Evolutionary conservation across 148 eudicot genomes (phyloP).

Genomic region (Mesembryanthemum crystallinum): DNA sequence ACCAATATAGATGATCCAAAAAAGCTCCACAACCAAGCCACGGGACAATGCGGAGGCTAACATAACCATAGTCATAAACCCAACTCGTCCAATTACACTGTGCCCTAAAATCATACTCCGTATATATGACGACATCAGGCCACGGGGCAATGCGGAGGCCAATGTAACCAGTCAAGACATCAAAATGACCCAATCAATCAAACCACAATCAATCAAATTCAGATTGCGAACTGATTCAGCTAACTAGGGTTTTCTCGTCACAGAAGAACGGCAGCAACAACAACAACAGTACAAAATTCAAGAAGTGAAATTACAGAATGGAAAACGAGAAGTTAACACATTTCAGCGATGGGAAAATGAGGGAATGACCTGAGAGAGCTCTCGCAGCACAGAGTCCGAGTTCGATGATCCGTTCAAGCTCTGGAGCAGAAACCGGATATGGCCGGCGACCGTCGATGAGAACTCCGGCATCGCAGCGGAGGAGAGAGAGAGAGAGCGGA

Average conservation of each 20-base stretch:
- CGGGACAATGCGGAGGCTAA: no score
- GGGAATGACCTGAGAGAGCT: constrained; percentile 49
- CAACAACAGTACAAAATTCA: not conserved
- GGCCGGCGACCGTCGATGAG: constrained; percentile 44
- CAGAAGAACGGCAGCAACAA: not conserved
- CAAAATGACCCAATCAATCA: not conserved
- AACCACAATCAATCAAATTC: not conserved
- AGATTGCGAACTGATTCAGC: not conserved
- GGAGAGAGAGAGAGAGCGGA: not conserved
- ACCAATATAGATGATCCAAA: no score
- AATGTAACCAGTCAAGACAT: not conserved
- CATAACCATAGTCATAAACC: no score
- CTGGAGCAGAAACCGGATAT: constrained; percentile 57
- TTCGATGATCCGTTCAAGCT: constrained; percentile 54
- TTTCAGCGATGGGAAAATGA: not conserved
- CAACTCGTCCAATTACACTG: no score
- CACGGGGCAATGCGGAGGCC: not conserved
- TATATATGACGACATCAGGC: no score
- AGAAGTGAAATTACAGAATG: not conserved
- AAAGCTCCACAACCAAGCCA: not conserved
- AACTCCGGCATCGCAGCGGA: constrained; percentile 48
- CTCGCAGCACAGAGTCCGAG: constrained; percentile 58
- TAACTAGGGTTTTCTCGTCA: constrained; percentile 19
- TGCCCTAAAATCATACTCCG: no score
- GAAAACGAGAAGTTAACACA: not conserved